Evolutionary conservation across 768 basidiomycete species (phyloP), one percentile per base, ranked within the genome.

Genomic region (Leccinum pellstonianum): DNA sequence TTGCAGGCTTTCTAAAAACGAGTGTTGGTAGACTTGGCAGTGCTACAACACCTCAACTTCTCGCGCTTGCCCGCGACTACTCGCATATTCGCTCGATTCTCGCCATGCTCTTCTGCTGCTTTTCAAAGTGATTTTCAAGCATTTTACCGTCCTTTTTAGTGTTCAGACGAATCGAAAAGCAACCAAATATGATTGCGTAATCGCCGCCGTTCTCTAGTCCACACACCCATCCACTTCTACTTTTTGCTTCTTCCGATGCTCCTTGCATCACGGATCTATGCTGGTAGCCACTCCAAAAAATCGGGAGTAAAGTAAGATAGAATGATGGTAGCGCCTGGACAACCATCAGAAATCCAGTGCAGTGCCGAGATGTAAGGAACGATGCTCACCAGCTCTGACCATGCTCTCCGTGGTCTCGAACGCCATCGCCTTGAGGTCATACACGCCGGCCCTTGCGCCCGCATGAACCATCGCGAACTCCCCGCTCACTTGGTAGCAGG

Each of bases 381-480:
- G 41, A 60, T 14, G 78, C 86, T 62, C 68, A 87, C 95, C 95
- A 31, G 97, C 96, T 43, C 97, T 81, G 50, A 97, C 79, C 87
- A 98, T 93, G 60, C 93, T 84, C 46, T 98, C 94, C 3, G 86
- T 84, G 8, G 85, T 88, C 78, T 99, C 97, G 62, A 97, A 95
- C 14, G 95, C 96, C 95, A 98, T 95, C 25, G 84, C 83, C 64
- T 83, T 88, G 60, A 98, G 77, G 60, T 91, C 90, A 68, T 96
- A 98, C n/a, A 98, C 90, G 11, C 96, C 96, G 3, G 93, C 93
- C 4, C 80, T 79, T 9, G 97, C 97, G 37, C 95, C 97, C 0
- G 97, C 96, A 57, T 90, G 88, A 31, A 99, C 80, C 97, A 98
- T 98, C 10, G 96, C 94, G 64, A 91, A 98, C 75, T 98, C 97